Conservation (phyloP, 805 yeast species). For the Candida montana region DNA sequence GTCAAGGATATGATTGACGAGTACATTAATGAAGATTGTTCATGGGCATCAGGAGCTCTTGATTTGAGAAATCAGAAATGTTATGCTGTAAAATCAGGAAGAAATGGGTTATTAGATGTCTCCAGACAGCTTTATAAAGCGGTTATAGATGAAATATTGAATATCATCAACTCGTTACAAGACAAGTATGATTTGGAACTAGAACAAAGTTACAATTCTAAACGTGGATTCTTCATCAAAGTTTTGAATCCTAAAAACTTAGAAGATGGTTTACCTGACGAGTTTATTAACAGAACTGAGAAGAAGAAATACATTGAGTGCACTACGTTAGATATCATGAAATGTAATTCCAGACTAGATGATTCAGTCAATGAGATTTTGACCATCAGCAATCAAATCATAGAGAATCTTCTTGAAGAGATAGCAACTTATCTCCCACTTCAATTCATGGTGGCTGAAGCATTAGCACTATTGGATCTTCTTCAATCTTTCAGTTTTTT, state of each 20-base stretch:
- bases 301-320: slow-evolving; percentile 33
- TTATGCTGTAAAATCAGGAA: slow-evolving; percentile 39
- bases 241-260: slow-evolving; percentile 20
- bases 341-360: slow-evolving; percentile 35
- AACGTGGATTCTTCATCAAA: slow-evolving; percentile 35
- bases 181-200: slow-evolving; percentile 22
- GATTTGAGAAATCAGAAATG: slow-evolving; percentile 40
- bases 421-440: slow-evolving; percentile 28
- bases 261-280: slow-evolving; percentile 24
- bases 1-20: slow-evolving; percentile 26
- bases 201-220: slow-evolving; percentile 30
- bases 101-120: slow-evolving; percentile 41
- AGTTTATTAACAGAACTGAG: slow-evolving; percentile 29
- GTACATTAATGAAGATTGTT: slow-evolving; percentile 37
- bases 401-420: slow-evolving; percentile 27
- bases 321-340: slow-evolving; percentile 35
- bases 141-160: slow-evolving; percentile 32
- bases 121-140: slow-evolving; percentile 37
- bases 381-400: slow-evolving; percentile 35
- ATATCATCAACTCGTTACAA: slow-evolving; percentile 23
- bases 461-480: slow-evolving; percentile 37
- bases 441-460: slow-evolving; percentile 39
- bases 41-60: slow-evolving; percentile 34
- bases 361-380: slow-evolving; percentile 37
- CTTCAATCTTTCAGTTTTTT: slow-evolving; percentile 30